phyloP scores from a whole-genome alignment of 495 filamentous ascomycete genomes.

The Podospora sp. region DNA sequence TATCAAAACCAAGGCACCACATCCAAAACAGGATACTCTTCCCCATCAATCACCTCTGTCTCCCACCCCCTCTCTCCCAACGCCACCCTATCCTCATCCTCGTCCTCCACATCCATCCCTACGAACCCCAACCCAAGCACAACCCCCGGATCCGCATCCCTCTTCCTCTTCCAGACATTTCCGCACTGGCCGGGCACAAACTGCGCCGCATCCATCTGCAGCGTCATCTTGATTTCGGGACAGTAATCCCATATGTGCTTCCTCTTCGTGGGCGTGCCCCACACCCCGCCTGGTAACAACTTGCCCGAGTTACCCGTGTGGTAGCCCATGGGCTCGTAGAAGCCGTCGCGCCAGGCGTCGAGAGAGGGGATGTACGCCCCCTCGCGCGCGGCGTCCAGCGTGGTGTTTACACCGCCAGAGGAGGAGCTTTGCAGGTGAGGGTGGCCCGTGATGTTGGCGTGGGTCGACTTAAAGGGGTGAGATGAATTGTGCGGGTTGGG shows the following conservation, averaged over 20 bases:
- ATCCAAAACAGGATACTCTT: conserved; percentile 43
- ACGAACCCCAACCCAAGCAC: background rate
- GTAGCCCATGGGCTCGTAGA: conserved; percentile 57
- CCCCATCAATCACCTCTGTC: conserved; percentile 45
- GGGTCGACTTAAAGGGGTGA: conserved; percentile 14
- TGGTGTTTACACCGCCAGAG: background rate
- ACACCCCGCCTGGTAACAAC: conserved; percentile 42
- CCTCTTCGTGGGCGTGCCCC: conserved; percentile 44
- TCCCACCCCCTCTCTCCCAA: conserved; percentile 20
- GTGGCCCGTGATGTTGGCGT: background rate
- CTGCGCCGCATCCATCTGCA: conserved; percentile 50
- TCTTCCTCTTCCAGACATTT: conserved; percentile 42
- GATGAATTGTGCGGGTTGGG: background rate
- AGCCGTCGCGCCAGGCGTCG: conserved; percentile 49
- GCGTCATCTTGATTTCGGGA: conserved; percentile 56
- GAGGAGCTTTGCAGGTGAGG: too few relatives aligned
- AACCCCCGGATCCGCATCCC: background rate
- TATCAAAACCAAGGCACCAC: conserved; percentile 39
- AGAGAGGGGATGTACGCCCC: conserved; percentile 39
- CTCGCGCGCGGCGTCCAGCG: conserved; percentile 28
- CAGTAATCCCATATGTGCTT: conserved; percentile 55
- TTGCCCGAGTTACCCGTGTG: conserved; percentile 50
- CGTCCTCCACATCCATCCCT: conserved; percentile 18
- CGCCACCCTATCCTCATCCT: conserved; percentile 9
- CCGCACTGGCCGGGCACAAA: conserved; percentile 45